These are phyloP conservation scores for Geotrichum klebahnii DNA, from an alignment of 1,139 yeast species.

Conservation along the genomic window DNA sequence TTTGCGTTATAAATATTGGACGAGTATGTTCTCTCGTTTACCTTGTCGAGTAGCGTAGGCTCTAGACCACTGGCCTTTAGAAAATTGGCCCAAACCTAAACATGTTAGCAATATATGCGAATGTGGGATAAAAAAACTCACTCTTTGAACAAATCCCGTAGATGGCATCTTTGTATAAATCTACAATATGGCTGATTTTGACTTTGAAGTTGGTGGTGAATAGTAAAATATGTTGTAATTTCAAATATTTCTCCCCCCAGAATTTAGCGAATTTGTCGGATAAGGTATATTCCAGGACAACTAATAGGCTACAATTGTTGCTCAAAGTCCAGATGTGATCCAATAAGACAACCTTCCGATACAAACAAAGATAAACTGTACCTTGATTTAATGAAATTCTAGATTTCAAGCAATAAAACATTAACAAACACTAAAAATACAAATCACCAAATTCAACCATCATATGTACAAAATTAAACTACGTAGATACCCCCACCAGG, in stretches of 20 bases:
- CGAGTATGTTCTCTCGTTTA: slow-evolving; percentile 21
- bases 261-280: too few relatives aligned
- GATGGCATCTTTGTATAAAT: slow-evolving; percentile 14
- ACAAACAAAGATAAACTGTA: background rate
- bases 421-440: background rate
- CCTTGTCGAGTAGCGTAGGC: slow-evolving; percentile 36
- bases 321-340: too few relatives aligned
- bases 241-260: too few relatives aligned
- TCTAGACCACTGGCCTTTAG: slow-evolving; percentile 39
- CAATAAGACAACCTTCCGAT: too few relatives aligned
- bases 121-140: background rate
- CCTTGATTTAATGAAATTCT: too few relatives aligned
- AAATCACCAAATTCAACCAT: background rate
- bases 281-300: too few relatives aligned
- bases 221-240: background rate
- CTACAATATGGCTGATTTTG: too few relatives aligned
- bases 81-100: slow-evolving; percentile 39
- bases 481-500: slow-evolving; percentile 19
- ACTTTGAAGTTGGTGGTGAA: background rate
- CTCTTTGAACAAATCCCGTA: slow-evolving; percentile 16
- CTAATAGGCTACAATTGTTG: too few relatives aligned
- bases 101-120: background rate
- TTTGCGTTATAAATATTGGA: background rate
- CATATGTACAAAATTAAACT: too few relatives aligned
- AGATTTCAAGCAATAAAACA: background rate